Percentiles rank a stretch among this genome's conserved stretches.
These are phyloP conservation scores for Chaetomium sp. DNA, from an alignment of 2,329 filamentous ascomycete genomes.

Conservation along the genomic window DNA sequence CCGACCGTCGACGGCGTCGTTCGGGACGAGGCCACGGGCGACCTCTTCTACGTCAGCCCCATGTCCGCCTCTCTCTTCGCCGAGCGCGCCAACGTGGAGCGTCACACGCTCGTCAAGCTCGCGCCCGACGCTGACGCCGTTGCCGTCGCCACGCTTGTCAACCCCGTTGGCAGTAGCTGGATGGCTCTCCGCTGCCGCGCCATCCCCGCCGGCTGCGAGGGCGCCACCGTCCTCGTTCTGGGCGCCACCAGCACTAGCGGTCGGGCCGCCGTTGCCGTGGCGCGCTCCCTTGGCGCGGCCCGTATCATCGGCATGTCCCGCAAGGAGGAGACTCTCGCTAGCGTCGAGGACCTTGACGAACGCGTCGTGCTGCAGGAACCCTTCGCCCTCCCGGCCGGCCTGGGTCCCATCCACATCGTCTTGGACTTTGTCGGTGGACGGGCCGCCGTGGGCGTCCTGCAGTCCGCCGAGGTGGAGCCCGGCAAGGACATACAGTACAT, in stretches of 20 bases:
- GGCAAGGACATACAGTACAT: constrained; percentile 25
- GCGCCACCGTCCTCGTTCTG: constrained; percentile 19
- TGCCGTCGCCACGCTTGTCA: constrained; percentile 23
- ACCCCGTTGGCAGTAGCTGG: constrained; percentile 24
- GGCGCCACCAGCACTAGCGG: constrained; percentile 25
- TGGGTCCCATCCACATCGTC: constrained; percentile 22
- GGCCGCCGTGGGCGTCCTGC: constrained; percentile 14
- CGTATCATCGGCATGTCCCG: constrained; percentile 24
- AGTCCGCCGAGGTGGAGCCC: constrained; percentile 9
- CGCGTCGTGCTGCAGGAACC: constrained; percentile 19
- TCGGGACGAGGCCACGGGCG: constrained; percentile 19
- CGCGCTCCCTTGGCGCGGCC: constrained; percentile 19
- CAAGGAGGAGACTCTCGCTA: constrained; percentile 15
- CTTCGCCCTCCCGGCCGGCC: constrained; percentile 6
- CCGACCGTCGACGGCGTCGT: constrained; percentile 22
- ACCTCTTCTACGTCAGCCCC: constrained; percentile 20
- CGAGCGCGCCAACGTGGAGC: constrained; percentile 23
- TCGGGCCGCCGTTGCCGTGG: constrained; percentile 16
- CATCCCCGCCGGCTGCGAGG: constrained; percentile 14
- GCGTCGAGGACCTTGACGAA: constrained; percentile 18
- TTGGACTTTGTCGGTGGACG: constrained; percentile 22
- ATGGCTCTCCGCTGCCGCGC: constrained; percentile 23
- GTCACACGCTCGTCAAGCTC: constrained; percentile 14
- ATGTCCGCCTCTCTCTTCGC: constrained; percentile 15
- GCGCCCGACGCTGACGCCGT: constrained; percentile 13